A percentile compares a stretch with the other conserved stretches of the same genome.
Evolutionary conservation across 2,329 filamentous ascomycete genomes (phyloP).

Genomic region (Alternaria viburni): DNA sequence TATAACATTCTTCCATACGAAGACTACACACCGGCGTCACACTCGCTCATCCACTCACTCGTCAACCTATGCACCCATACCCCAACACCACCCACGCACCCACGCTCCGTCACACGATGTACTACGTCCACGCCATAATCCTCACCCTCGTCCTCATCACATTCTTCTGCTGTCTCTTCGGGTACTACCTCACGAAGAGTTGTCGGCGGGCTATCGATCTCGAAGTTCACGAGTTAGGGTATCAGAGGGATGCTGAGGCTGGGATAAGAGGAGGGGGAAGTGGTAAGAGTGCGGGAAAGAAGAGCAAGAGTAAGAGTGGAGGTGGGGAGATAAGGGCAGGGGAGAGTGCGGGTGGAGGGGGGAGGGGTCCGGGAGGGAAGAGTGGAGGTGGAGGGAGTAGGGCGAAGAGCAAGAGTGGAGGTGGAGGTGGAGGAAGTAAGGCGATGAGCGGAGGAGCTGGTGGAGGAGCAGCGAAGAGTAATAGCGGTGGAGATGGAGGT

Average conservation of each 20-base stretch:
- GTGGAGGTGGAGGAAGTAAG: background rate
- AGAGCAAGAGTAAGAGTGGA: background rate
- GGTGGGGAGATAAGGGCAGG: background rate
- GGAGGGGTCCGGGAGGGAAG: too few relatives aligned
- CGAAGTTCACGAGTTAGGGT: conserved; percentile 14
- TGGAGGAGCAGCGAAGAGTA: background rate
- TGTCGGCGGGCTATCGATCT: conserved; percentile 23
- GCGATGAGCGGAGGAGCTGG: background rate
- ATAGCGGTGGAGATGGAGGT: background rate
- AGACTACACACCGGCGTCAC: too few relatives aligned
- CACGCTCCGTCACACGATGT: background rate
- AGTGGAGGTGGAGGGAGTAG: too few relatives aligned
- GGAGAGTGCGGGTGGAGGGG: background rate
- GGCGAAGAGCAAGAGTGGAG: background rate
- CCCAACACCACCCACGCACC: too few relatives aligned
- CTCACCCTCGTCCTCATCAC: conserved; percentile 19
- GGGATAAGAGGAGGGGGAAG: background rate
- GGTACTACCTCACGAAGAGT: conserved; percentile 18
- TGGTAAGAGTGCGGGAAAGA: background rate
- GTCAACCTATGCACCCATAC: too few relatives aligned
- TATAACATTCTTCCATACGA: too few relatives aligned
- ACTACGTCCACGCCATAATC: conserved; percentile 19
- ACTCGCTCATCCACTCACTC: too few relatives aligned
- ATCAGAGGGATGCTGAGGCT: conserved; percentile 8
- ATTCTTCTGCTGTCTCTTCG: conserved; percentile 23